phyloP scores from a whole-genome alignment of 164 flowering plant genomes.

The Chimonanthus praecox region DNA sequence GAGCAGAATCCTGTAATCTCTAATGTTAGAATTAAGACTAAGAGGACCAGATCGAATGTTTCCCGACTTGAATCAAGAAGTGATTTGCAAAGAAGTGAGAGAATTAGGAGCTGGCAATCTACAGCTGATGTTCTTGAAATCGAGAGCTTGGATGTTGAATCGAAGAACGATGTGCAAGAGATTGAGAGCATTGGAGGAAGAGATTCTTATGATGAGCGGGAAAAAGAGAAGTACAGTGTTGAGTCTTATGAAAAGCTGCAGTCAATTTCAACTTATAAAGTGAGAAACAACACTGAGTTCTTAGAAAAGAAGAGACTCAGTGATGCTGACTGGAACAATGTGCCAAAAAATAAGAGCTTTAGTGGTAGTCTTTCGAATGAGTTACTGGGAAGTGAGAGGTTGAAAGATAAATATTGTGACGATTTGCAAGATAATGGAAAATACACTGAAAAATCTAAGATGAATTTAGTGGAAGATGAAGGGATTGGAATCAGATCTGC shows the following conservation, averaged over 20 bases:
- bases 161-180: slow-evolving; percentile 13
- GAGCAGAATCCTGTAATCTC: slow-evolving; percentile 23
- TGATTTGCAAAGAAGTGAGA: slow-evolving; percentile 19
- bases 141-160: slow-evolving; percentile 8
- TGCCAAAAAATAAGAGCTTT: slow-evolving; percentile 13
- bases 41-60: slow-evolving; percentile 45
- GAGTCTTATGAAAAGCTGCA: slow-evolving; percentile 3
- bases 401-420: not conserved
- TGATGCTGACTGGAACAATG: slow-evolving; percentile 28
- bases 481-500: slow-evolving; percentile 10
- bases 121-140: slow-evolving; percentile 20
- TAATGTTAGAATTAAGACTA: slow-evolving; percentile 22
- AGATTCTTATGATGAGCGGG: slow-evolving; percentile 8
- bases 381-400: slow-evolving; percentile 11
- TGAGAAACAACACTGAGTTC: slow-evolving; percentile 16
- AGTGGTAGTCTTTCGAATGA: slow-evolving; percentile 12
- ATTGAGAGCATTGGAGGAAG: slow-evolving; percentile 16
- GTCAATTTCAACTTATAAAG: not conserved
- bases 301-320: slow-evolving; percentile 11
- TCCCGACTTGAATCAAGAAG: slow-evolving; percentile 18
- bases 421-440: slow-evolving; percentile 3
- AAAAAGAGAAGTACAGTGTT: slow-evolving; percentile 13
- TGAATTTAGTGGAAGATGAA: slow-evolving; percentile 10
- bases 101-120: slow-evolving; percentile 14
- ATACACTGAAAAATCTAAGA: slow-evolving; percentile 14